Conservation (phyloP, 495 filamentous ascomycete species). For the Podospora fimiseda region DNA sequence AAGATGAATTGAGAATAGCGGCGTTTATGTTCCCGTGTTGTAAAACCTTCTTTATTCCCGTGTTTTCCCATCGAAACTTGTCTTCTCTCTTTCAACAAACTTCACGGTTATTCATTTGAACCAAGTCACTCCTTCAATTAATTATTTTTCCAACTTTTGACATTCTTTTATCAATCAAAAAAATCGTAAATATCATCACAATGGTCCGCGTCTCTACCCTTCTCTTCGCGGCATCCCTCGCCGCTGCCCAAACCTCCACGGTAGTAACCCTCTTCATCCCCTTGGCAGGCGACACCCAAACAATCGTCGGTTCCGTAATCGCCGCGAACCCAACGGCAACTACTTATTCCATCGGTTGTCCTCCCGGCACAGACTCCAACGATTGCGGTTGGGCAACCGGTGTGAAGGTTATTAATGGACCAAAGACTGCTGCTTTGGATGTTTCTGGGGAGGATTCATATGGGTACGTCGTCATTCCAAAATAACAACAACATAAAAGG, state of each 20-base stretch:
- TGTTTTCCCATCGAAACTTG: no score
- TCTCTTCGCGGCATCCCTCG: constrained; percentile 11
- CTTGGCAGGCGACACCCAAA: constrained; percentile 26
- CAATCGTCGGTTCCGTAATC: constrained; percentile 37
- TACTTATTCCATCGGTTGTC: constrained; percentile 37
- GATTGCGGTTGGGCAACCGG: constrained; percentile 17
- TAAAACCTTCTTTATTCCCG: no score
- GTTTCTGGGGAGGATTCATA: constrained; percentile 7
- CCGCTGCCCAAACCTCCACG: constrained; percentile 22
- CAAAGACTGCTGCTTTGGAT: constrained; percentile 19
- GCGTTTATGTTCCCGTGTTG: no score
- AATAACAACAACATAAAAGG: background rate
- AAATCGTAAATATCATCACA: background rate
- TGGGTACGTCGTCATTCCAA: background rate
- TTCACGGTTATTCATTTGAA: no score
- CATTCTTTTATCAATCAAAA: background rate
- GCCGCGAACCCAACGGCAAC: constrained; percentile 34
- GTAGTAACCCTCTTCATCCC: constrained; percentile 34
- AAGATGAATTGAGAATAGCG: no score
- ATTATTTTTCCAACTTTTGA: background rate
- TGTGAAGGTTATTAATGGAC: constrained; percentile 27
- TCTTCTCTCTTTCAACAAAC: no score
- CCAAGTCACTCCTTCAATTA: no score
- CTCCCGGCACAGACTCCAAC: constrained; percentile 22
- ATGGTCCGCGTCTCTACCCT: constrained; percentile 14